Evolutionary conservation across 768 basidiomycete genomes (phyloP).

Genomic region (Lenzites betulinus): DNA sequence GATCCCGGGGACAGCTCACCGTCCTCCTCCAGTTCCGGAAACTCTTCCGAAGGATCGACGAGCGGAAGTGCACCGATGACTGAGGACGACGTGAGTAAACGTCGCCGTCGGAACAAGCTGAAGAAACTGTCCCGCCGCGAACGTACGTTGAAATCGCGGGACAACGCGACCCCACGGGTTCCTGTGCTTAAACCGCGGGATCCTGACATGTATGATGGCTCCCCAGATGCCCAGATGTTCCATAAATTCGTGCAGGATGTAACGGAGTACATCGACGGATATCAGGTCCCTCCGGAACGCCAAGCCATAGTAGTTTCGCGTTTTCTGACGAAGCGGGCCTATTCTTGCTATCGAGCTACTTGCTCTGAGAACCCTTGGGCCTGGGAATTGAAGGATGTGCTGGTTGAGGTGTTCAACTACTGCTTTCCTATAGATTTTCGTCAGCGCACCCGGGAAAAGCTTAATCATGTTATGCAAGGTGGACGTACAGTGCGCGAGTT

Average conservation of each 20-base stretch:
- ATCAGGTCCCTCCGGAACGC: background rate
- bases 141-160: no score
- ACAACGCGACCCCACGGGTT: no score
- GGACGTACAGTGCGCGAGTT: constrained; percentile 34
- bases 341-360: constrained; percentile 29
- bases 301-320: background rate
- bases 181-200: constrained; percentile 11
- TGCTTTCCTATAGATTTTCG: no score
- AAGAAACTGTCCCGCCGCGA: no score
- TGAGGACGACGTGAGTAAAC: no score
- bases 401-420: no score
- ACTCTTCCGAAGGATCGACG: no score
- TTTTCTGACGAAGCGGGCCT: constrained; percentile 25
- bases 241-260: constrained; percentile 17
- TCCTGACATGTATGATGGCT: constrained; percentile 16
- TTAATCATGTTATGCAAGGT: constrained; percentile 29
- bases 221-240: constrained; percentile 8
- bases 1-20: no score
- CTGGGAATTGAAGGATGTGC: constrained; percentile 21
- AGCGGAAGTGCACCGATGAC: no score
- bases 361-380: background rate
- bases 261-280: constrained; percentile 13
- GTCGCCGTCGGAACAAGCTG: no score
- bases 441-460: constrained; percentile 25
- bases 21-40: no score